phyloP scores from a whole-genome alignment of 345 rosid species.

The Erodium maritimum region DNA sequence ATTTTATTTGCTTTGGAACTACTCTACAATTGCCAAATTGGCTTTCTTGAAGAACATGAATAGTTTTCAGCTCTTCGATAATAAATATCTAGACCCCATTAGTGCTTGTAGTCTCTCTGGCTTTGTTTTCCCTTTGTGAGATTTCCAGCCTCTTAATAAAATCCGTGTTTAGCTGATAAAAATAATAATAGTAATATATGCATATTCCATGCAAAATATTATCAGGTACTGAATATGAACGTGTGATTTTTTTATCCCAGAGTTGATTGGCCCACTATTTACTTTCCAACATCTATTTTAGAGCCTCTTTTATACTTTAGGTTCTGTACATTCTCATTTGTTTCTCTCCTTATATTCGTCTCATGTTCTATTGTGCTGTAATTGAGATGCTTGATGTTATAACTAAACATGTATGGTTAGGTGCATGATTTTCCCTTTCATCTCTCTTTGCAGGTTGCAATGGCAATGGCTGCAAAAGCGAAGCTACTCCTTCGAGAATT shows the following conservation, averaged over 20 bases:
- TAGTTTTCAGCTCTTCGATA: neutral
- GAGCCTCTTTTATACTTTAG: neutral
- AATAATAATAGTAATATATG: too few species aligned
- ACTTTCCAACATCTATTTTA: constrained; percentile 2
- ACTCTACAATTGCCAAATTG: neutral
- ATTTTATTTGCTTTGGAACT: neutral
- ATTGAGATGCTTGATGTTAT: constrained; percentile 1
- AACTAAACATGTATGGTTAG: constrained; percentile 13
- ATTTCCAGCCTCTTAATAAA: too few species aligned
- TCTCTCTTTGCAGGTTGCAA: constrained; percentile 59
- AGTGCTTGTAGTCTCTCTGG: neutral
- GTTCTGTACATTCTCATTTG: neutral
- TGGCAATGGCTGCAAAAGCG: constrained; percentile 97
- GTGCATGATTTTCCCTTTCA: constrained; percentile 21
- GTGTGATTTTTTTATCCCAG: neutral
- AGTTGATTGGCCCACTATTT: neutral
- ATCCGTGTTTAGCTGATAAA: too few species aligned
- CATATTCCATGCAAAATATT: neutral
- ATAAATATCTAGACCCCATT: neutral
- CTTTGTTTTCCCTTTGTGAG: neutral
- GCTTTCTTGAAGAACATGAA: neutral
- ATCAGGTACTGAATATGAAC: neutral
- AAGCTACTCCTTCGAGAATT: constrained; percentile 90
- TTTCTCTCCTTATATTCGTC: neutral
- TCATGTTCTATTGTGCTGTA: neutral